Evolutionary conservation across 2,329 filamentous ascomycete species (phyloP).

Genomic region (Anthostomella pinea): DNA sequence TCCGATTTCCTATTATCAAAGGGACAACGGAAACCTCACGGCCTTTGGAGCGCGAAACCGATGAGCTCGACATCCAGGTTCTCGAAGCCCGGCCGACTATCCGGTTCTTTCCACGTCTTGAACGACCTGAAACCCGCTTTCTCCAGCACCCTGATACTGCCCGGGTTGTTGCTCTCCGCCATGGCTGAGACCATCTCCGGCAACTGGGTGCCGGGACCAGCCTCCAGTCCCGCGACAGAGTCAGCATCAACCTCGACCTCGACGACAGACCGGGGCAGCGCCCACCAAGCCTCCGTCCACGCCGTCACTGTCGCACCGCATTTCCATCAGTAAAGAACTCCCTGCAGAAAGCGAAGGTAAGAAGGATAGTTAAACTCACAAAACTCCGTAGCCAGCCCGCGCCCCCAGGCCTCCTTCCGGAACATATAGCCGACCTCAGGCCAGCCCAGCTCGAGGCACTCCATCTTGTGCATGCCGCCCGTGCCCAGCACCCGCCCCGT

Average conservation of each 20-base stretch:
- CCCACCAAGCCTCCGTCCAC: conserved; percentile 46
- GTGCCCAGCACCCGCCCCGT: conserved; percentile 52
- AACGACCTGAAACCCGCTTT: conserved; percentile 54
- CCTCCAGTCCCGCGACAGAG: conserved; percentile 27
- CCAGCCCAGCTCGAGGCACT: conserved; percentile 47
- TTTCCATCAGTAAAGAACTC: conserved; percentile 54
- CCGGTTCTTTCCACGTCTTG: conserved; percentile 37
- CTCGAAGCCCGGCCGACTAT: conserved; percentile 16
- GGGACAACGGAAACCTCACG: too few relatives aligned
- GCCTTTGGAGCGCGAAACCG: conserved; percentile 11
- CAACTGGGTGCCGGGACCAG: conserved; percentile 26
- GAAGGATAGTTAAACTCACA: too few relatives aligned
- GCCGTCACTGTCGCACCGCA: conserved; percentile 54
- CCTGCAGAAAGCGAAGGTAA: too few relatives aligned
- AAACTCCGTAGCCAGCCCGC: too few relatives aligned
- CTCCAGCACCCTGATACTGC: conserved; percentile 54
- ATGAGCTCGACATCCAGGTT: conserved; percentile 7
- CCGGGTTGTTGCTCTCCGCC: conserved; percentile 46
- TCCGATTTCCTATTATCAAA: too few relatives aligned
- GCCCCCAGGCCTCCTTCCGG: too few relatives aligned
- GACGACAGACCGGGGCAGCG: conserved; percentile 44
- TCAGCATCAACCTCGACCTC: conserved; percentile 42
- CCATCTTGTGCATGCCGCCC: conserved; percentile 40
- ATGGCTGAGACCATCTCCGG: conserved; percentile 45
- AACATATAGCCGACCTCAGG: conserved; percentile 60